These are phyloP conservation scores for Chloroidium sp. DNA, from an alignment of 163 green algal species.

Conservation along the genomic window DNA sequence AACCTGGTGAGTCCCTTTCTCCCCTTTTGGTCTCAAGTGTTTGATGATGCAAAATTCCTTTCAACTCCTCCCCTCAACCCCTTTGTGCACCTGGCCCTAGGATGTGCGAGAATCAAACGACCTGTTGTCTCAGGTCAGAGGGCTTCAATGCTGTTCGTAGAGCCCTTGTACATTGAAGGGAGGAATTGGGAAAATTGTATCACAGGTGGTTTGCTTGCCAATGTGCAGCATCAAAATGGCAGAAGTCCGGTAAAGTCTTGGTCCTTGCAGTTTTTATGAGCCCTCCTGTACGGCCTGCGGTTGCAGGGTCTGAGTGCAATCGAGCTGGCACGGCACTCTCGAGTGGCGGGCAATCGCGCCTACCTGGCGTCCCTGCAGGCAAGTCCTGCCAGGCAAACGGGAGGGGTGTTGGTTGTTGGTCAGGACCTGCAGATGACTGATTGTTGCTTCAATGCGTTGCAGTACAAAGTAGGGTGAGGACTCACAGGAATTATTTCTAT, in stretches of 20 bases:
- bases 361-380: slow-evolving; percentile 25
- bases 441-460: no score
- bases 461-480: no score
- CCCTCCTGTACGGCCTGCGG: not conserved
- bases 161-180: not conserved
- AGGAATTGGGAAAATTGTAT: not conserved
- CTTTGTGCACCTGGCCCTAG: no score
- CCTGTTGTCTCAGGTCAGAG: not conserved
- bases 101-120: not conserved
- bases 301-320: slow-evolving; percentile 32
- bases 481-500: no score
- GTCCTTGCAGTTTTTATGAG: not conserved
- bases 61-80: no score
- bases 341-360: slow-evolving; percentile 39
- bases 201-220: not conserved
- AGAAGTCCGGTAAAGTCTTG: not conserved
- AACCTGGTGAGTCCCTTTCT: no score
- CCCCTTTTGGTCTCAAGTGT: no score
- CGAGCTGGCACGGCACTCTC: slow-evolving; percentile 31
- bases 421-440: no score
- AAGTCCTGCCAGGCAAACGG: slow-evolving; percentile 11
- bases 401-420: slow-evolving; percentile 1
- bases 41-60: no score
- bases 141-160: not conserved
- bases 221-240: not conserved